These are phyloP conservation scores for Inonotus hispidus DNA, from an alignment of 1,284 basidiomycete species.

Conservation along the genomic window DNA sequence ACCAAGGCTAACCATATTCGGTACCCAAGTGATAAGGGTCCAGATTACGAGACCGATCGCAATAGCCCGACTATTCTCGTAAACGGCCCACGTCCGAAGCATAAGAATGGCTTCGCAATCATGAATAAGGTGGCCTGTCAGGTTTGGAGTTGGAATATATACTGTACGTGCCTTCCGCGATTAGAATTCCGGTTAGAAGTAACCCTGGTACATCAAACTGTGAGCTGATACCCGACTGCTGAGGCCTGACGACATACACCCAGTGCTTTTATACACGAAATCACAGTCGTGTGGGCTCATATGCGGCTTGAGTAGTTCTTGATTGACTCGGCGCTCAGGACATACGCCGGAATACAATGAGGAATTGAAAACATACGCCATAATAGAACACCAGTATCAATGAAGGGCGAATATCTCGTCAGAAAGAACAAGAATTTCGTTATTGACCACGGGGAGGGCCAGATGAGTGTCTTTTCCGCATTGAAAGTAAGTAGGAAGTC, in stretches of 20 bases:
- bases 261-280: background rate
- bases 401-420: slow-evolving; percentile 2
- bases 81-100: slow-evolving; percentile 3
- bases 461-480: background rate
- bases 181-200: background rate
- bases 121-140: background rate
- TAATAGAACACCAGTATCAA: slow-evolving; percentile 1
- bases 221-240: background rate
- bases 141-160: background rate
- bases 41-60: background rate
- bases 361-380: background rate
- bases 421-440: background rate
- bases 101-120: background rate
- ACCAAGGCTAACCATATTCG: background rate
- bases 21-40: background rate
- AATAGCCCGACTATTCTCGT: background rate
- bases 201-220: slow-evolving; percentile 1
- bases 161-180: background rate
- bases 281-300: background rate
- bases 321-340: background rate
- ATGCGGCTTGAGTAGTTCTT: background rate
- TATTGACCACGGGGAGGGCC: background rate
- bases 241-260: background rate
- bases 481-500: slow-evolving; percentile 3
- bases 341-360: too few relatives aligned